phyloP scores from a whole-genome alignment of 129 eudicot genomes.

The Artemisia tridentata region DNA sequence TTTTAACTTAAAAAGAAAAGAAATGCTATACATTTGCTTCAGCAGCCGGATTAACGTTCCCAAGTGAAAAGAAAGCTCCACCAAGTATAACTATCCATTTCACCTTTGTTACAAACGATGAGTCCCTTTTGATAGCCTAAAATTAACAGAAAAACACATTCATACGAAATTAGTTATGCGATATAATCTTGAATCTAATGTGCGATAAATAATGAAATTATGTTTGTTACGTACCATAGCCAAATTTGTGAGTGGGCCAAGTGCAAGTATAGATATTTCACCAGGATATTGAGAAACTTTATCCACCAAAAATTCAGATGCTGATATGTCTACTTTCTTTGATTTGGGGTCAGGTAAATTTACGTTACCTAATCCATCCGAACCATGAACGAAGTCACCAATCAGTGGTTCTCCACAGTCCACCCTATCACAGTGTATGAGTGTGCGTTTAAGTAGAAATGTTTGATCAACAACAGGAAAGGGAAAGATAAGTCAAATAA shows the following conservation, averaged over 20 bases:
- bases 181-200: neutral
- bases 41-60: conserved; percentile 96
- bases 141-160: neutral
- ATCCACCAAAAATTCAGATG: conserved; percentile 85
- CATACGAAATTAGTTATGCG: neutral
- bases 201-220: neutral
- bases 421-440: conserved; percentile 50
- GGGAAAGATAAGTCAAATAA: too few relatives aligned
- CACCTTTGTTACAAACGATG: conserved; percentile 80
- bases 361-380: conserved; percentile 75
- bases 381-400: conserved; percentile 84
- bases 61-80: conserved; percentile 91
- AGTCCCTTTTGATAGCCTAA: conserved; percentile 91
- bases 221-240: conserved; percentile 60
- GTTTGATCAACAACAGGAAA: too few relatives aligned
- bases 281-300: conserved; percentile 87
- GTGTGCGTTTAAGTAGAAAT: neutral
- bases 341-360: conserved; percentile 60
- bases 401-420: conserved; percentile 61
- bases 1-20: neutral
- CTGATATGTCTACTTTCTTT: conserved; percentile 64
- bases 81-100: conserved; percentile 85
- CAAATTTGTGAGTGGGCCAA: conserved; percentile 89
- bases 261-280: conserved; percentile 88
- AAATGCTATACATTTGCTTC: conserved; percentile 71